Percentiles rank a stretch among this genome's conserved stretches.
Conservation (phyloP, 2,329 filamentous ascomycete genomes). For the Colletotrichum tropicale region DNA sequence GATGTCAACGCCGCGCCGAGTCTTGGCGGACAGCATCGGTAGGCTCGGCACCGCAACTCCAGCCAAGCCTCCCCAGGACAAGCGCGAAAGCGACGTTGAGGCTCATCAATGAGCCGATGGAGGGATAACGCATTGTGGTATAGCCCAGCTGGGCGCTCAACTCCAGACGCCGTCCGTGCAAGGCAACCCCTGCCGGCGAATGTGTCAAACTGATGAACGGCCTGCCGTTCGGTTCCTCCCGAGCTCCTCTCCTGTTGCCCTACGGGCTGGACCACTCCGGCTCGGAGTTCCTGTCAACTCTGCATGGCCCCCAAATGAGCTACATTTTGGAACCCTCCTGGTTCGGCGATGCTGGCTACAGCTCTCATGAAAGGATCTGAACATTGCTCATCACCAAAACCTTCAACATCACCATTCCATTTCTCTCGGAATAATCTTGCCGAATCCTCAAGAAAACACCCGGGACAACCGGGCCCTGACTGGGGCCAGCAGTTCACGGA, state of each 20-base stretch:
- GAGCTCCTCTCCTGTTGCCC: neutral
- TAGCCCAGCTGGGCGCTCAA: neutral
- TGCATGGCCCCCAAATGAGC: neutral
- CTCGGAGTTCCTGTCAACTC: neutral
- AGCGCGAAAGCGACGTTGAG: neutral
- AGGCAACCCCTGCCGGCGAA: neutral
- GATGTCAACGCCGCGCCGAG: neutral
- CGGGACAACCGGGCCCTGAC: neutral
- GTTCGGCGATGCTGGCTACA: accelerated
- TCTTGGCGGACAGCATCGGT: neutral
- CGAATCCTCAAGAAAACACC: neutral
- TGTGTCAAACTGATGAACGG: neutral
- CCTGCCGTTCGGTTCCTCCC: conserved; percentile 1
- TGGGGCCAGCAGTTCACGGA: neutral
- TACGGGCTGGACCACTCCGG: neutral
- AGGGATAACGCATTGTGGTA: conserved; percentile 3
- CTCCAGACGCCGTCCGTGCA: neutral
- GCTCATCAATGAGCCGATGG: neutral
- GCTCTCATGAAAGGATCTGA: neutral
- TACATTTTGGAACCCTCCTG: accelerated
- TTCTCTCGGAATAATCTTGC: neutral
- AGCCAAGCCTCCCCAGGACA: neutral
- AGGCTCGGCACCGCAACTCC: neutral
- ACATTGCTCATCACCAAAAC: no score
- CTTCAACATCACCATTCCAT: neutral